Evolutionary conservation across 2,329 filamentous ascomycete genomes (phyloP), one percentile per base, ranked within the genome.

Genomic region (Cladosporium colombiae): DNA sequence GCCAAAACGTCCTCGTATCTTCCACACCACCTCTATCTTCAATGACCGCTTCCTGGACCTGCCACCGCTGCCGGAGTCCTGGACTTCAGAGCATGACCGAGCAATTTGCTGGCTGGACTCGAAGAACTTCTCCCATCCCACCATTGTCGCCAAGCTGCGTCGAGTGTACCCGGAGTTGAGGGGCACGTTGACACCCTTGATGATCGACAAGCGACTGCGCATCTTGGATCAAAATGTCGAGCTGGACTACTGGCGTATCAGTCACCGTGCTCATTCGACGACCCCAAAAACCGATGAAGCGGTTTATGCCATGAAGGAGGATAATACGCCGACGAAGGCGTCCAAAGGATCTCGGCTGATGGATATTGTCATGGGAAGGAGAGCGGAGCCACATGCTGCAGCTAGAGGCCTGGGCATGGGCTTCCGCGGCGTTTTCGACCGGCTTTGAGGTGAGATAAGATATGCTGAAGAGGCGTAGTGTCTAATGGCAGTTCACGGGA

Each of bases 21-120:
- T 65, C 46, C 63, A 65, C 56, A 65, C 63, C 23, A 65, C 63
- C 5, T 60, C 55, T 2, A 65, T 65, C n/a, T 64, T 70, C 56
- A 65, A 69, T 44, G 72, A 74, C 55, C 71, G 72, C 53, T 50
- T 73, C 16, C 64, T 66, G 21, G 70, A 73, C n/a, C 71, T 70
- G 2, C 73, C 72, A 27, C 70, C 73, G 0, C 66, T 78, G 1
- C 76, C 76, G 10, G 50, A 62, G 10, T 60, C 57, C 56, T 78
- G 77, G 76, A 69, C 46, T 4, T 27, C 62, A 2, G 62, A 71
- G n/a, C 74, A 76, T 61, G 77, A 78, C 66, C 70, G 70, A 52
- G 73, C 72, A 14, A 76, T 78, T 63, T 78, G 76, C 68, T 68
- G 75, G 23, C 72, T 77, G 11, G 76, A 78, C 61, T 71, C 69